phyloP scores from a whole-genome alignment of 2,329 filamentous ascomycete genomes.

The Fusarium begoniae region DNA sequence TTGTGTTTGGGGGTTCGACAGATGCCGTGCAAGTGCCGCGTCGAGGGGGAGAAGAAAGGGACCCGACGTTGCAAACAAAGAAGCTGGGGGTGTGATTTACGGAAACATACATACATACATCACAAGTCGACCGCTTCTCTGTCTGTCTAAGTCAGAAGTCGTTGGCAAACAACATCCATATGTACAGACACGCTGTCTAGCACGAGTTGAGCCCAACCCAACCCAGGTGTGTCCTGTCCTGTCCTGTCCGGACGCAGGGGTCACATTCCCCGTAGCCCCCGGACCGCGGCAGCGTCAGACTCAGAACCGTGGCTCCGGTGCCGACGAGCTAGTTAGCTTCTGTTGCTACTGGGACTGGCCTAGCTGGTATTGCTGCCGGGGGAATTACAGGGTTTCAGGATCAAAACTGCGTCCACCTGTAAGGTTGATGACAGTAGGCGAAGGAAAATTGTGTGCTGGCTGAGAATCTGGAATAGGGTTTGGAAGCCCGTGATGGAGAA shows the following conservation, averaged over 20 bases:
- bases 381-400: constrained; percentile 29
- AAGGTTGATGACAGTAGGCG: constrained; percentile 19
- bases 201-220: constrained; percentile 7
- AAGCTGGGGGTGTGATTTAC: neutral
- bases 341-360: neutral
- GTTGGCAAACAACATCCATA: constrained; percentile 12
- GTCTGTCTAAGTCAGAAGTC: constrained; percentile 18
- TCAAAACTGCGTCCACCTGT: constrained; percentile 20
- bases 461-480: constrained; percentile 31
- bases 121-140: constrained; percentile 3
- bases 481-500: constrained; percentile 29
- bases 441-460: constrained; percentile 10
- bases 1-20: constrained; percentile 8
- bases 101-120: neutral
- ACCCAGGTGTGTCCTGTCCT: constrained; percentile 22
- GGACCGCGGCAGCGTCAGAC: constrained; percentile 40
- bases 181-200: constrained; percentile 12
- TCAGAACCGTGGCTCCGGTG: constrained; percentile 43
- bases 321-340: constrained; percentile 25
- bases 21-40: constrained; percentile 36
- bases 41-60: neutral
- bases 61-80: neutral
- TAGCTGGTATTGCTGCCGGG: constrained; percentile 2
- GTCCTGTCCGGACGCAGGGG: constrained; percentile 35
- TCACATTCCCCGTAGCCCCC: constrained; percentile 34